These are phyloP conservation scores for Pichia cabralensis DNA, from an alignment of 805 yeast species.

Conservation along the genomic window DNA sequence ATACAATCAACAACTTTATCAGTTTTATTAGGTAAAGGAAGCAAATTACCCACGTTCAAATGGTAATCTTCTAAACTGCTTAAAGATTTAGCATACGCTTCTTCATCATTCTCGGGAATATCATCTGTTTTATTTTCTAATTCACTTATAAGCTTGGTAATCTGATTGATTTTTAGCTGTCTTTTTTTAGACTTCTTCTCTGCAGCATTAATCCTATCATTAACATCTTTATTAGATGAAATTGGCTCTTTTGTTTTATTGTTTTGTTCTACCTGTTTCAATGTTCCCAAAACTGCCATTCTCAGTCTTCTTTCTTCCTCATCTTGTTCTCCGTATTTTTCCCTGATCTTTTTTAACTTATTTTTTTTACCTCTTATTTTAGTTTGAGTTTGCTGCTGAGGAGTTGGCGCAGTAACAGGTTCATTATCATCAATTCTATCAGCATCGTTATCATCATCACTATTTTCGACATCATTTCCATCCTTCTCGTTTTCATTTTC, in stretches of 20 bases:
- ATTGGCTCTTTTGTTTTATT: constrained; percentile 9
- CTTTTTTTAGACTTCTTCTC: constrained; percentile 17
- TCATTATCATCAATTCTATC: background rate
- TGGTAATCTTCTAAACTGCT: constrained; percentile 22
- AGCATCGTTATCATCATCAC: constrained; percentile 1
- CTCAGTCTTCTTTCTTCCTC: constrained; percentile 72
- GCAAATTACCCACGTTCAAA: constrained; percentile 21
- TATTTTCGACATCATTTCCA: constrained; percentile 8
- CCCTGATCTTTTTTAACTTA: constrained; percentile 70
- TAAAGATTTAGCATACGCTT: constrained; percentile 7
- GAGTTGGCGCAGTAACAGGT: constrained; percentile 8
- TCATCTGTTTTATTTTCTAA: constrained; percentile 17
- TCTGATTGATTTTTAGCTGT: constrained; percentile 23
- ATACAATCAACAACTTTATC: constrained; percentile 56
- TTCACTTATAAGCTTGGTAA: constrained; percentile 24
- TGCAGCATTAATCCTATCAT: constrained; percentile 7
- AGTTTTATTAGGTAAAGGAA: constrained; percentile 33
- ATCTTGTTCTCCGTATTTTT: constrained; percentile 85
- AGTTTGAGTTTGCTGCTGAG: constrained; percentile 23
- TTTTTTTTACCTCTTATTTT: constrained; percentile 77
- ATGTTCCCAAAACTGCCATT: constrained; percentile 77
- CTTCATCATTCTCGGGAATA: constrained; percentile 9
- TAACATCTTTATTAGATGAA: background rate
- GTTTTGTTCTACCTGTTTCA: constrained; percentile 41
- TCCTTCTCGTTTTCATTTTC: constrained; percentile 8